Evolutionary conservation across 2,329 filamentous ascomycete species (phyloP).

Genomic region (Aaosphaeria pasadenensis): DNA sequence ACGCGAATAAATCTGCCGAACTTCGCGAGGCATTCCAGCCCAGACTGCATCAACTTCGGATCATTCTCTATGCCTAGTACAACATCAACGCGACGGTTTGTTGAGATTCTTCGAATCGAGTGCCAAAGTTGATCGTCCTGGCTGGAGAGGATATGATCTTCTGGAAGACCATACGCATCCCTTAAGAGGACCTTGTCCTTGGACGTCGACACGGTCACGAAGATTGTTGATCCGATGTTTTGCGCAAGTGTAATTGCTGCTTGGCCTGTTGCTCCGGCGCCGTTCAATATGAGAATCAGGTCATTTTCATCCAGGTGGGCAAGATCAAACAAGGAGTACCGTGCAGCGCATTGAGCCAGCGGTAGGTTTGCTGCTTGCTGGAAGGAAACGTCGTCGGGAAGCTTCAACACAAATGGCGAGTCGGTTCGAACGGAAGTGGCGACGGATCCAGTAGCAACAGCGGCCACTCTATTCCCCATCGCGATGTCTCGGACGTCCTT

Average conservation of each 20-base stretch:
- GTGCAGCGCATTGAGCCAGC: constrained; percentile 18
- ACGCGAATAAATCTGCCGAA: too few species aligned
- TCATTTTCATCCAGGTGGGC: constrained; percentile 30
- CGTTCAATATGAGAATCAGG: constrained; percentile 27
- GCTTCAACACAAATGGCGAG: constrained; percentile 14
- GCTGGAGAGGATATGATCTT: constrained; percentile 29
- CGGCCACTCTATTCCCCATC: constrained; percentile 22
- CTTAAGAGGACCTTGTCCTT: constrained; percentile 20
- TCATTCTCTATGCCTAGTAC: constrained; percentile 27
- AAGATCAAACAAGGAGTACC: constrained; percentile 26
- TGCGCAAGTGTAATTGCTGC: constrained; percentile 24
- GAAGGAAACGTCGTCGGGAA: constrained; percentile 19
- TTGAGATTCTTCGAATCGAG: constrained; percentile 20
- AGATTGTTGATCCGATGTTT: constrained; percentile 17
- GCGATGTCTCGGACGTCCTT: constrained; percentile 12
- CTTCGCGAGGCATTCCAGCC: constrained; percentile 40
- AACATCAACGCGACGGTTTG: constrained; percentile 34
- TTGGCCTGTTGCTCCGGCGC: constrained; percentile 25
- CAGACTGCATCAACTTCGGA: constrained; percentile 36
- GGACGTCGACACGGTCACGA: constrained; percentile 19
- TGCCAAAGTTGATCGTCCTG: constrained; percentile 21
- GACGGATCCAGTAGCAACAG: constrained; percentile 16
- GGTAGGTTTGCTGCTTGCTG: constrained; percentile 19
- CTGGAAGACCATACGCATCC: constrained; percentile 14
- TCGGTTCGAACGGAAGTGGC: constrained; percentile 17